Evolutionary conservation across 1,284 basidiomycete species (phyloP).

Genomic region (Fomitopsis betulina): DNA sequence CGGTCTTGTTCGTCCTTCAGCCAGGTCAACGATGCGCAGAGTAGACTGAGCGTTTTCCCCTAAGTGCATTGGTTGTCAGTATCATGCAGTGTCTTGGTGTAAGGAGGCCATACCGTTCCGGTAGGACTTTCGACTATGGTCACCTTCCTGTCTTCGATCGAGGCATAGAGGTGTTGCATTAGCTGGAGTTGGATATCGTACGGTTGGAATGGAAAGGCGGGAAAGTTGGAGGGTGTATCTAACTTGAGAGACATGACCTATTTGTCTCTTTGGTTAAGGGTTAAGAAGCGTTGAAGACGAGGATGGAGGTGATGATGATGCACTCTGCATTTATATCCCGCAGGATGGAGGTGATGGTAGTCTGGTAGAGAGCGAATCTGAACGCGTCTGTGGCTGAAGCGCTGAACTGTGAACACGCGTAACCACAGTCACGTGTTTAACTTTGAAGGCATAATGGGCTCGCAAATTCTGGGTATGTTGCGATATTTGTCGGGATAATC

Average conservation of each 20-base stretch:
- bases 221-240: slow-evolving; percentile 60
- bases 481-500: too few species aligned
- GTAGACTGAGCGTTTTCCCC: slow-evolving; percentile 84
- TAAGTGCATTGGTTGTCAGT: slow-evolving; percentile 22
- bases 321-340: too few species aligned
- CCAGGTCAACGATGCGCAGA: slow-evolving; percentile 82
- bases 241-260: slow-evolving; percentile 35
- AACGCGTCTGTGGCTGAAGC: slow-evolving; percentile 2
- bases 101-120: slow-evolving; percentile 56
- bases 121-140: slow-evolving; percentile 86
- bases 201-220: slow-evolving; percentile 80
- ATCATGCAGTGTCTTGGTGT: background rate
- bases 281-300: background rate
- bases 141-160: slow-evolving; percentile 73
- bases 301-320: background rate
- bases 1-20: slow-evolving; percentile 65
- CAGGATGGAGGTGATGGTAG: too few species aligned
- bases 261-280: background rate
- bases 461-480: too few species aligned
- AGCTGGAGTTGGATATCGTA: slow-evolving; percentile 87
- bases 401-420: too few species aligned
- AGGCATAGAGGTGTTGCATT: slow-evolving; percentile 83
- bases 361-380: too few species aligned
- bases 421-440: background rate
- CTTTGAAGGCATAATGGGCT: too few species aligned